Evolutionary conservation across 257 asterid species (phyloP).

Genomic region (Nicotiana knightiana): DNA sequence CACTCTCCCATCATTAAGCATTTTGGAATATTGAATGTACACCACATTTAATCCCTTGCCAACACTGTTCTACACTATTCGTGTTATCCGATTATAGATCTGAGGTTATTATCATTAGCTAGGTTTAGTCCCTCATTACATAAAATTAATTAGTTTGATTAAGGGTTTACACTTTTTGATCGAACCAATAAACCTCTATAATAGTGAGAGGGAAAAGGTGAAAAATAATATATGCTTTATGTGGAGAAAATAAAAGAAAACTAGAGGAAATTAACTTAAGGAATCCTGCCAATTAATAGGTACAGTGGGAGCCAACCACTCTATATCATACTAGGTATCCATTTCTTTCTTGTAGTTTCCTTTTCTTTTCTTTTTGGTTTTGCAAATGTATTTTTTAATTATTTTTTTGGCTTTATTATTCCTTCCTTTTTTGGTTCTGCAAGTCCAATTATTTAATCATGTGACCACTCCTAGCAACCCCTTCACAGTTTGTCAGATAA

Average conservation of each 20-base stretch:
- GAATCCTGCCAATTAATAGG: neutral
- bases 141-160: too few relatives aligned
- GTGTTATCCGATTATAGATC: too few relatives aligned
- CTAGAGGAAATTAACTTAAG: neutral
- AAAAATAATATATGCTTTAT: neutral
- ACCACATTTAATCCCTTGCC: too few relatives aligned
- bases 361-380: neutral
- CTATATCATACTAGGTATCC: neutral
- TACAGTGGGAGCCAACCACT: neutral
- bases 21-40: too few relatives aligned
- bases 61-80: too few relatives aligned
- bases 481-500: neutral
- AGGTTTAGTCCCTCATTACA: too few relatives aligned
- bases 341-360: neutral
- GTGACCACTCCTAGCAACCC: neutral
- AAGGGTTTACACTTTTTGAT: too few relatives aligned
- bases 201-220: neutral
- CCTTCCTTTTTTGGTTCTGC: neutral
- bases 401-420: neutral
- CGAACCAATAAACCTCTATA: neutral
- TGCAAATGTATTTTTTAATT: neutral
- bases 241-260: neutral
- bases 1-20: too few relatives aligned
- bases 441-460: neutral
- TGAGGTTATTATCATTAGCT: too few relatives aligned